phyloP scores from a whole-genome alignment of 176 grass and related monocot genomes.

The Thalia dealbata region DNA sequence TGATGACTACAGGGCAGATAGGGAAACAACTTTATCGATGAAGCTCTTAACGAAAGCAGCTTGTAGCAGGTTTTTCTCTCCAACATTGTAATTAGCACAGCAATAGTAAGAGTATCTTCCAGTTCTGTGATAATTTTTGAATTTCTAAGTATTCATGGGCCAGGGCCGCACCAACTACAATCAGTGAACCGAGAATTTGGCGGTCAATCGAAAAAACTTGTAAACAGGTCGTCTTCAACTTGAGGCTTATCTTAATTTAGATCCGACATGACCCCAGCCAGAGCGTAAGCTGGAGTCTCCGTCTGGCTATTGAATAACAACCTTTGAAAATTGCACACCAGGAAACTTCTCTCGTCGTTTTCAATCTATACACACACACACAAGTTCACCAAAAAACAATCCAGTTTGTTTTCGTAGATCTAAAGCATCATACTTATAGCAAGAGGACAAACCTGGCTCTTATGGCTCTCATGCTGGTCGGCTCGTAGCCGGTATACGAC shows the following conservation, averaged over 20 bases:
- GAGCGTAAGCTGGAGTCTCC: no score
- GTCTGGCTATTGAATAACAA: no score
- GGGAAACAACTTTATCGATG: no score
- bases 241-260: background rate
- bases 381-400: no score
- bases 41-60: no score
- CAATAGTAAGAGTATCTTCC: no score
- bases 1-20: background rate
- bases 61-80: no score
- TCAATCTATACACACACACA: no score
- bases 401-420: background rate
- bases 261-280: background rate
- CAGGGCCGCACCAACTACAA: background rate
- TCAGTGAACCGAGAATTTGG: background rate
- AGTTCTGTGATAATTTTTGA: background rate
- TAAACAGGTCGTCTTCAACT: background rate
- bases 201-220: background rate
- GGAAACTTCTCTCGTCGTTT: background rate
- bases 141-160: background rate
- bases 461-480: slow-evolving; percentile 94
- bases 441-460: slow-evolving; percentile 49
- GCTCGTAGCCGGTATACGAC: slow-evolving; percentile 94
- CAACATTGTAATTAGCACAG: no score
- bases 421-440: slow-evolving; percentile 33
- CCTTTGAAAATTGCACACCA: background rate